These are phyloP conservation scores for Oryza meyeriana DNA, from an alignment of 176 grass and related monocot species.

Conservation along the genomic window DNA sequence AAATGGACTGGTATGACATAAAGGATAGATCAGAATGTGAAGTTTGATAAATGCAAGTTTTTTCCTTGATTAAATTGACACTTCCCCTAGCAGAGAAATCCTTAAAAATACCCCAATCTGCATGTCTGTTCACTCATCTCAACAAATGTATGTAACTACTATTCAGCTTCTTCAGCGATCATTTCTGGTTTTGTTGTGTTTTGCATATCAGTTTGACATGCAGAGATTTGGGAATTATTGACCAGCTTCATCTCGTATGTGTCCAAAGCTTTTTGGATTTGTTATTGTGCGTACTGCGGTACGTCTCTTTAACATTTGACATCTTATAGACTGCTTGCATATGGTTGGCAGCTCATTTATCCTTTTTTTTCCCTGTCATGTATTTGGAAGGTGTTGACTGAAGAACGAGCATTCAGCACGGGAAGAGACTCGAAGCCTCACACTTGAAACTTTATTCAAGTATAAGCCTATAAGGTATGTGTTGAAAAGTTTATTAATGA, in stretches of 20 bases:
- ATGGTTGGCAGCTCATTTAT: conserved; percentile 3
- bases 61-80: background rate
- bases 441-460: background rate
- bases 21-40: conserved; percentile 25
- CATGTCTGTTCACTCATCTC: conserved; percentile 5
- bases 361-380: background rate
- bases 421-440: background rate
- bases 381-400: conserved; percentile 1
- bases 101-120: background rate
- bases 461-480: background rate
- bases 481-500: background rate
- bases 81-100: background rate
- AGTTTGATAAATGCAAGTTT: conserved; percentile 28
- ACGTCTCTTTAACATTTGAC: background rate
- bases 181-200: conserved; percentile 25
- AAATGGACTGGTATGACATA: conserved; percentile 23
- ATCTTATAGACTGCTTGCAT: conserved; percentile 21
- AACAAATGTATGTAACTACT: background rate
- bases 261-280: background rate
- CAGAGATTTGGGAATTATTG: conserved; percentile 20
- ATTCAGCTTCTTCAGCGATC: background rate
- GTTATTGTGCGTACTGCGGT: conserved; percentile 18
- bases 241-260: background rate
- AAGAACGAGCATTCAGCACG: background rate
- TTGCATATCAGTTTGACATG: conserved; percentile 24